These are phyloP conservation scores for Cephaloascus fragrans DNA, from an alignment of 805 yeast genomes.

Conservation along the genomic window DNA sequence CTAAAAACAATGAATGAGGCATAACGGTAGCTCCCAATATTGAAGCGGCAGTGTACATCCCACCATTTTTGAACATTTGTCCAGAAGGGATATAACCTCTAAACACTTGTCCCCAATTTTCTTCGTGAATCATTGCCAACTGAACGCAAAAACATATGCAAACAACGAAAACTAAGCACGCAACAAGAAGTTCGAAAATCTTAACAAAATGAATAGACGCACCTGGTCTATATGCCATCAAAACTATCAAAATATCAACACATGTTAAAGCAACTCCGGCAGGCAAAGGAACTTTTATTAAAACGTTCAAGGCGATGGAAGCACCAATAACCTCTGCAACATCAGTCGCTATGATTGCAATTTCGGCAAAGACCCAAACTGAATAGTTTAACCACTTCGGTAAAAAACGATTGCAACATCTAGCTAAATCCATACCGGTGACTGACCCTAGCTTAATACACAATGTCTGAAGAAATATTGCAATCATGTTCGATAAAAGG, in stretches of 20 bases:
- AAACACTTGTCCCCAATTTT: conserved; percentile 18
- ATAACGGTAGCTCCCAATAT: conserved; percentile 42
- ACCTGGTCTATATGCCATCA: conserved; percentile 37
- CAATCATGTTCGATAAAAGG: conserved; percentile 31
- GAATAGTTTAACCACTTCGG: conserved; percentile 27
- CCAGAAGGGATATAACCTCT: conserved; percentile 34
- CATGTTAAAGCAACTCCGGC: conserved; percentile 38
- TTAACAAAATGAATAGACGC: conserved; percentile 23
- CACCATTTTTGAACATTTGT: conserved; percentile 29
- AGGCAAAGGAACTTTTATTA: conserved; percentile 33
- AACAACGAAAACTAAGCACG: conserved; percentile 29
- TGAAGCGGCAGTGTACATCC: conserved; percentile 37
- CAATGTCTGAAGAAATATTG: conserved; percentile 33
- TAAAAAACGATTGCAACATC: conserved; percentile 29
- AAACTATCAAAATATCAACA: conserved; percentile 33
- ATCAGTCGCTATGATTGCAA: conserved; percentile 41
- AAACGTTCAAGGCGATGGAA: conserved; percentile 39
- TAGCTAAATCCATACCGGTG: conserved; percentile 37
- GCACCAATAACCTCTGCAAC: conserved; percentile 45
- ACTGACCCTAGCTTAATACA: conserved; percentile 39
- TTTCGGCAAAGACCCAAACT: conserved; percentile 34
- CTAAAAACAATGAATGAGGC: conserved; percentile 41
- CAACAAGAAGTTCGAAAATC: conserved; percentile 32
- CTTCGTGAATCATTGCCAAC: conserved; percentile 21
- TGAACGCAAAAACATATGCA: conserved; percentile 37